Base-by-base conservation (phyloP, 306 rosid species). In the Phaseolus lunatus region DNA sequence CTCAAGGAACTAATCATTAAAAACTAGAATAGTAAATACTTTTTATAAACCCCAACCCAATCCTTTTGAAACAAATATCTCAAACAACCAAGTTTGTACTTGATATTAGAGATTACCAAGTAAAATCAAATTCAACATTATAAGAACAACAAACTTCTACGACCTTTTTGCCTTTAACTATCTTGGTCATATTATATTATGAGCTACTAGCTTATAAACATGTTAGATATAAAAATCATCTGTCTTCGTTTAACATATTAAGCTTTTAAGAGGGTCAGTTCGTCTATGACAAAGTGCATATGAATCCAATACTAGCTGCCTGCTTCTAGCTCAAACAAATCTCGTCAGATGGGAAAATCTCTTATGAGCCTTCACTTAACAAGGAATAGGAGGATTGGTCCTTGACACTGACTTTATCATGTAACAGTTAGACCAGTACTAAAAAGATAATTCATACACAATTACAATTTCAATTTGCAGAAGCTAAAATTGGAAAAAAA, bases 401-500 rank as follows among this genome's bases (percentile, higher is more conserved):
- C 27, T 31, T 31, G 20, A 29, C 11, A 49, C 47, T 59, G 22
- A 74, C 4, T 15, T 29, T 26, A 74, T 59, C 29, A 74, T 18
- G 39, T 44, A 27, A 68, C n/a, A 31, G 41, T 43, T 67, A 78
- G 26, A 41, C 63, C 52, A 72, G 23, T 14, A 53, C 20, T 41
- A 29, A 64, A 64, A 50, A 10, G 45, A 72, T 18, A 39, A 52
- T 41, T 26, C 11, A 45, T 35, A 26, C 5, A 45, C 63, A 52
- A 52, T 33, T 43, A 64, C 29, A 56, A 54, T 9, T 39, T 54
- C 19, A 56, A 63, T 56, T 33, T 14, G 24, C 54, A 72, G 56
- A 84, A 78, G 41, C 50, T 62, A 80, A 3, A 78, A 76, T 77
- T 63, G 80, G 18, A 16, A 22, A 72, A 26, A 72, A 66, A 39